These are phyloP conservation scores for Rhizopogon sp. DNA, from an alignment of 768 basidiomycete species.

Conservation along the genomic window DNA sequence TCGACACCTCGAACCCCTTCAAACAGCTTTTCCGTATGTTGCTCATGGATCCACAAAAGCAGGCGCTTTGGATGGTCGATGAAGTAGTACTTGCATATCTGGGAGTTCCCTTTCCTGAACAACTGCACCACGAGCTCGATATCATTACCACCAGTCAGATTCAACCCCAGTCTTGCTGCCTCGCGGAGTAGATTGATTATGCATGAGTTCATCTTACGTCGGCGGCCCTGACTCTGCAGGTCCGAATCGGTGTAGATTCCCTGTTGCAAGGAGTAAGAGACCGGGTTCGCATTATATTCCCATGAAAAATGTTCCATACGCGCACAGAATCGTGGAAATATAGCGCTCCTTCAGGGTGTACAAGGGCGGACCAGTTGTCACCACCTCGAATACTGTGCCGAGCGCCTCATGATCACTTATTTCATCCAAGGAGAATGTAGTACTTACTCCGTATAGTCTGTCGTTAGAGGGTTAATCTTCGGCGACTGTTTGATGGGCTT, in stretches of 20 bases:
- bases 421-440: too few species aligned
- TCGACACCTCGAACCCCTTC: conserved; percentile 34
- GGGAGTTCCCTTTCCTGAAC: background rate
- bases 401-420: background rate
- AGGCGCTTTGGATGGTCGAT: conserved; percentile 35
- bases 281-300: background rate
- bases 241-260: conserved; percentile 45
- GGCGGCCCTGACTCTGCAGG: conserved; percentile 15
- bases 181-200: background rate
- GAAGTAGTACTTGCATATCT: conserved; percentile 34
- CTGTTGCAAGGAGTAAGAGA: conserved; percentile 15
- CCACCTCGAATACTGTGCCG: background rate
- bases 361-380: conserved; percentile 31
- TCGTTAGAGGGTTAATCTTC: background rate
- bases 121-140: background rate
- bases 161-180: background rate
- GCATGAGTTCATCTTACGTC: background rate
- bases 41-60: conserved; percentile 45
- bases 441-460: too few species aligned
- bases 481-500: background rate
- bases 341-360: conserved; percentile 52
- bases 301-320: conserved; percentile 20
- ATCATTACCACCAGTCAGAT: too few species aligned
- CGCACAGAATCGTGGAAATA: conserved; percentile 43
- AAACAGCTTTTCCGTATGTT: conserved; percentile 27